Base-by-base conservation (phyloP, 768 basidiomycete genomes). In the Mycena leptocephala region DNA sequence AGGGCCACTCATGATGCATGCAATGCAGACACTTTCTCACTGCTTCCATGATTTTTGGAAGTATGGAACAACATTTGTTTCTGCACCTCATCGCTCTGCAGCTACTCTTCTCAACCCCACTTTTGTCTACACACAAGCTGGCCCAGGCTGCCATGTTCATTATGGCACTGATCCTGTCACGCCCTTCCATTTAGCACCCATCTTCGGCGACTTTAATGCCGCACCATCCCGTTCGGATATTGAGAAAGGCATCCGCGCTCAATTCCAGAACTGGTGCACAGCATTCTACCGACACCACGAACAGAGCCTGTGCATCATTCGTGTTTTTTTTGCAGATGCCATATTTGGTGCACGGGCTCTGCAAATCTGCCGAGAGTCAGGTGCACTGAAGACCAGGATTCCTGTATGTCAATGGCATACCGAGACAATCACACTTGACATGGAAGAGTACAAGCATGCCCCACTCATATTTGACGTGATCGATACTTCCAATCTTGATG, bases 401-500 rank as follows among this genome's bases (percentile, higher is more conserved):
- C 87, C 86, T 67, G 75, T 82, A 41, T 77, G 80, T 2, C 80
- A 81, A 10, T 90, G 88, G 88, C 85, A 26, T 18, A 58, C 71
- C 8, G 28, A 73, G 13, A 43, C 26, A 20, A 56, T 39, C 32
- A 72, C n/a, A 84, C 53, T 77, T 30, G 53, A 77, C 58, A 41
- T 37, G 14, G 48, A 35, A 20, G 75, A 76, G n/a, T 76, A 76
- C 48, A 26, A 46, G 24, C 8, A 46, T 37, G 71, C 87, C 8
- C 89, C 89, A 2, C 39, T 80, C 22, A 51, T 66, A 2, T 91
- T 90, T 78, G 82, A 89, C 74, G 83, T 89, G 65, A 87, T 91
- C 41, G 89, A 91, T 43, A 88, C 90, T 3, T 90, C 90, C 30
- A 90, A 91, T 72, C 82, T 91, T 35, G 76, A 82, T 5, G 90